Base-by-base conservation (phyloP, 768 basidiomycete genomes). In the Hemileccinum rubropunctum region DNA sequence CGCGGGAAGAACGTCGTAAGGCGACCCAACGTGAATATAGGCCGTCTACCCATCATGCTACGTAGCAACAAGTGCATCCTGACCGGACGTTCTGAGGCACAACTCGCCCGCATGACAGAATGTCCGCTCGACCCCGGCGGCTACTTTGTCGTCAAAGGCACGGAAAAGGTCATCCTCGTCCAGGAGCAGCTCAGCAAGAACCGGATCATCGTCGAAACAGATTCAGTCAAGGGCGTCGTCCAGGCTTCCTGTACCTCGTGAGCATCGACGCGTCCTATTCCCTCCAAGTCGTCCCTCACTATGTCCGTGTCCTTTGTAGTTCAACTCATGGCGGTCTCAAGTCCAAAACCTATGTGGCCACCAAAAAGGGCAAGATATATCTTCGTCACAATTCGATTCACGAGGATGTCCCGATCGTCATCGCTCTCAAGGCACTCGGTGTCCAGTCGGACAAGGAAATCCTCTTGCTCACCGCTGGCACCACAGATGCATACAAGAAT, bases 151-250 rank as follows among this genome's bases (percentile, higher is more conserved):
- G 97, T 99, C 45, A 98, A 95, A 71, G 95, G 95, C 33, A 99
- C 95, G 37, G 95, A 99, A 71, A 99, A 98, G 72, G 97, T 99
- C 60, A 99, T 99, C 58, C 76, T 99, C 54, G 95, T 99, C 7
- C 97, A 99, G 68, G 97, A 98, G 66, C 97, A 99, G 71, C 72
- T 98, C 63, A 95, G 91, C 78, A 98, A 98, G 78, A 98, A 99
- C 69, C 82, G 97, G 36, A 99, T 99, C 64, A 98, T 99, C 58
- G 97, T 99, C 53, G 97, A 98, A 74, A 89, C 86, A 6, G 97
- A 98, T 69, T 71, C 78, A 18, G 84, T 84, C 36, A 98, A 98
- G 69, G 91, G 90, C 6, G 74, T 87, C 34, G 94, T 97, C 0
- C 92, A 92, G 66, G 93, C 95, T 3, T 94, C 92, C 4, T 97